Evolutionary conservation across 805 yeast genomes (phyloP).

Genomic region (Candida golubevii): DNA sequence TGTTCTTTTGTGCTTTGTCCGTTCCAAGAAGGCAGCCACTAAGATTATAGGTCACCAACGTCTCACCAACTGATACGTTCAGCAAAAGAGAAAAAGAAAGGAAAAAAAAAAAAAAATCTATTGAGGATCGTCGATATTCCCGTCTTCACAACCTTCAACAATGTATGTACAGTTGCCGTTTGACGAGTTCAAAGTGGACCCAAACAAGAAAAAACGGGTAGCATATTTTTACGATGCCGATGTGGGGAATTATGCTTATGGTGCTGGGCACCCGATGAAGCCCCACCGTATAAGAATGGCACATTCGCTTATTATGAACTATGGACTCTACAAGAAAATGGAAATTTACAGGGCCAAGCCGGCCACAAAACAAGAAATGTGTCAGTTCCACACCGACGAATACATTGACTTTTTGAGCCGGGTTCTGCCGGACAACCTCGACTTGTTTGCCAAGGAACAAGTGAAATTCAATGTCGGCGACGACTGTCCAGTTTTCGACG

Average conservation of each 20-base stretch:
- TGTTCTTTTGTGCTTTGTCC: too few relatives aligned
- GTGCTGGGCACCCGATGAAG: constrained; percentile 98
- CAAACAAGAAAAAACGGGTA: constrained; percentile 37
- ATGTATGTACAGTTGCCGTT: constrained; percentile 44
- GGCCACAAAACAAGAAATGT: constrained; percentile 96
- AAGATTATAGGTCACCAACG: too few relatives aligned
- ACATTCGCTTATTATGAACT: constrained; percentile 93
- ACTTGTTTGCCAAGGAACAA: constrained; percentile 81
- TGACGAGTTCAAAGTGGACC: constrained; percentile 42
- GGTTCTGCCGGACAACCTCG: constrained; percentile 89
- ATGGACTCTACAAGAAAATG: constrained; percentile 94
- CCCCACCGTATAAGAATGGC: constrained; percentile 99
- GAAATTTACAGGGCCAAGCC: constrained; percentile 96
- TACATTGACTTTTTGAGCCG: constrained; percentile 88
- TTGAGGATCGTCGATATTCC: too few relatives aligned
- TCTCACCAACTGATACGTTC: too few relatives aligned
- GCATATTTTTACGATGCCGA: constrained; percentile 58
- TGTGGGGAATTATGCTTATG: constrained; percentile 96
- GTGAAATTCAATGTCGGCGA: constrained; percentile 94
- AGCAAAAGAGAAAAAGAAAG: too few relatives aligned
- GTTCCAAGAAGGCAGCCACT: too few relatives aligned
- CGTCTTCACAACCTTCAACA: not conserved
- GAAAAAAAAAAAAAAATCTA: too few relatives aligned
- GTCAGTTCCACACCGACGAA: constrained; percentile 97
- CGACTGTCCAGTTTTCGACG: constrained; percentile 74